Percentiles rank a stretch among this genome's conserved stretches.
Conservation (phyloP, 73 alveolate genomes). For the Blepharisma japonicum region DNA sequence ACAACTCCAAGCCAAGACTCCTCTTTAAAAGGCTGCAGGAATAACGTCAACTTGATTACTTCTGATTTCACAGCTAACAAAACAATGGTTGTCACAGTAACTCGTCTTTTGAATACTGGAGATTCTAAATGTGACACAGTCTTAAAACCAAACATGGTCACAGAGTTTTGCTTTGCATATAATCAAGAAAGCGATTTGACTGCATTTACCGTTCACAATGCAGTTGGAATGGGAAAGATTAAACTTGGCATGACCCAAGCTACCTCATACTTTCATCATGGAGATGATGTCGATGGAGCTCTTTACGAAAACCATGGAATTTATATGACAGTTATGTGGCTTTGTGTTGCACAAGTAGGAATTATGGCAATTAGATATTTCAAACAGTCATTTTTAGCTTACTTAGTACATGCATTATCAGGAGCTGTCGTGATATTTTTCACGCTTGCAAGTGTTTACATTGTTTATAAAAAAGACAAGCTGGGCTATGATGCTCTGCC, state of each 20-base stretch:
- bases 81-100: too few species aligned
- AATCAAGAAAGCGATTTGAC: too few species aligned
- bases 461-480: not conserved
- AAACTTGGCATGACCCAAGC: not conserved
- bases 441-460: not conserved
- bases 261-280: not conserved
- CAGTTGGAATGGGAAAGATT: not conserved
- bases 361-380: not conserved
- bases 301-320: not conserved
- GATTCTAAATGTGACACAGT: too few species aligned
- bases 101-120: too few species aligned
- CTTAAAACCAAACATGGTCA: too few species aligned
- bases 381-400: not conserved
- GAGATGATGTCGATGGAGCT: not conserved
- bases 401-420: not conserved
- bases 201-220: not conserved
- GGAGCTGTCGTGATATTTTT: not conserved
- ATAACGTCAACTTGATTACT: too few species aligned
- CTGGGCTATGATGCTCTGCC: not conserved
- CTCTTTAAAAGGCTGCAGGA: too few species aligned
- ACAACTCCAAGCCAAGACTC: not conserved
- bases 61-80: too few species aligned
- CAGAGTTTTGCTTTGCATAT: too few species aligned
- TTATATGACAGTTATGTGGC: constrained; percentile 8
- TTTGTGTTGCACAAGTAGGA: not conserved